A percentile compares a stretch with the other conserved stretches of the same genome.
Conservation (phyloP, 345 rosid genomes). For the Linum lewisii region DNA sequence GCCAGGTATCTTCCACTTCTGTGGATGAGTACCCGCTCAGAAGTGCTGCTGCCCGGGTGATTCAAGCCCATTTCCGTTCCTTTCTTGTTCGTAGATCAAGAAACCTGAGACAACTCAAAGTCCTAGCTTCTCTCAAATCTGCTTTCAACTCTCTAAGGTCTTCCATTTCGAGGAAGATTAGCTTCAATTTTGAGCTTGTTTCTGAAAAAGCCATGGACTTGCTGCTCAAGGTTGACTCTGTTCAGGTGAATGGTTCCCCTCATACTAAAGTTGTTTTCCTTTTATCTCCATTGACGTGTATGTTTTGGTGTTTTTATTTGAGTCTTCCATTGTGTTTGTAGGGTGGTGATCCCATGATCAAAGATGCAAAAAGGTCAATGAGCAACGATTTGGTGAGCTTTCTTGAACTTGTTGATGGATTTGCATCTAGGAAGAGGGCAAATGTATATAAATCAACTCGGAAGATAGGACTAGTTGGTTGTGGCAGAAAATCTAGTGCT, state of each 20-base stretch:
- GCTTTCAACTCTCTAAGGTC: conserved; percentile 51
- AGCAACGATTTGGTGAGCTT: conserved; percentile 54
- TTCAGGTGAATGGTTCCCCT: conserved; percentile 41
- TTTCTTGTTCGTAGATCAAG: conserved; percentile 71
- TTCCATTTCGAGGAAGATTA: conserved; percentile 40
- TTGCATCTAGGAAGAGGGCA: conserved; percentile 30
- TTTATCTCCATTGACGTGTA: neutral
- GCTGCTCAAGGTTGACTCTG: conserved; percentile 63
- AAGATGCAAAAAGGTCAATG: conserved; percentile 63
- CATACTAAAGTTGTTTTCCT: neutral
- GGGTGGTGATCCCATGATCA: conserved; percentile 69
- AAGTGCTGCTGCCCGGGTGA: conserved; percentile 74
- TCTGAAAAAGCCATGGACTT: conserved; percentile 52
- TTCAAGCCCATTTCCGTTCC: conserved; percentile 67
- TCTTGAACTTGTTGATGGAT: conserved; percentile 49
- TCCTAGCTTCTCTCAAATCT: conserved; percentile 61
- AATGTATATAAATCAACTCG: conserved; percentile 23
- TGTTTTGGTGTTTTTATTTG: neutral
- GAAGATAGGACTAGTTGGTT: conserved; percentile 23
- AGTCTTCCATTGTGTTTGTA: conserved; percentile 14
- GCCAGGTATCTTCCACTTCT: conserved; percentile 18
- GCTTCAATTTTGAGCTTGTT: conserved; percentile 32
- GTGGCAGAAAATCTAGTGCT: conserved; percentile 24
- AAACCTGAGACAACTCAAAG: conserved; percentile 68
- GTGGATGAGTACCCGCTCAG: conserved; percentile 27